These are phyloP conservation scores for Eimeria maxima DNA, from an alignment of 169 alveolate species.

Conservation along the genomic window DNA sequence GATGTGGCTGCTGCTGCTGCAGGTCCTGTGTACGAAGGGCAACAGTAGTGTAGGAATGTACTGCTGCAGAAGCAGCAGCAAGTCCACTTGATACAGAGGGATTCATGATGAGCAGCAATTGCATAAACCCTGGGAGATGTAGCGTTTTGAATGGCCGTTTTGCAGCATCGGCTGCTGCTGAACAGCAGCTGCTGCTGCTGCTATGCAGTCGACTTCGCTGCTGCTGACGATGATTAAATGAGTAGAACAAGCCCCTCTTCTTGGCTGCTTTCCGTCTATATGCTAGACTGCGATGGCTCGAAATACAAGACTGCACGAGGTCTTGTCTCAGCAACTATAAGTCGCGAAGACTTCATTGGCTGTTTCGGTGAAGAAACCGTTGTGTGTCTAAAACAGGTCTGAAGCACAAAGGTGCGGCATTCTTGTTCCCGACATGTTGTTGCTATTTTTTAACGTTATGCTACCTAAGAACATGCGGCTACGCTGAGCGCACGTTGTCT, in stretches of 20 bases:
- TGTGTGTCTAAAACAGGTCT: not conserved
- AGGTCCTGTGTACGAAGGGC: not conserved
- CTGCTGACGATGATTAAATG: not conserved
- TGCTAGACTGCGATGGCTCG: not conserved
- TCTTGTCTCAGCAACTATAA: not conserved
- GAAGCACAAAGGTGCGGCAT: constrained; percentile 9
- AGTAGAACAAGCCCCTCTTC: not conserved
- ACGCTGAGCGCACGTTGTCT: not conserved
- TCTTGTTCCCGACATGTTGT: not conserved
- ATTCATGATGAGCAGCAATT: too few relatives aligned
- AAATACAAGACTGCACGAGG: not conserved
- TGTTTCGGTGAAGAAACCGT: not conserved
- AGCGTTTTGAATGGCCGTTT: not conserved
- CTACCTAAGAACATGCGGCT: not conserved
- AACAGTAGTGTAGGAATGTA: not conserved
- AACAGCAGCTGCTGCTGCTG: constrained; percentile 28
- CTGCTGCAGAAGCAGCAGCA: too few relatives aligned
- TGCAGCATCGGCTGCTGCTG: not conserved
- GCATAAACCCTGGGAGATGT: not conserved
- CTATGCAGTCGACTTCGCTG: not conserved
- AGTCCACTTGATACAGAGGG: too few relatives aligned
- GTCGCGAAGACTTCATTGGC: constrained; percentile 5
- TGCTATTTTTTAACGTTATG: not conserved
- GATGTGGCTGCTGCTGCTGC: not conserved
- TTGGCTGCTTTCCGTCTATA: not conserved